Evolutionary conservation across 495 filamentous ascomycete species (phyloP).

Genomic region (Penicillium subrubescens): DNA sequence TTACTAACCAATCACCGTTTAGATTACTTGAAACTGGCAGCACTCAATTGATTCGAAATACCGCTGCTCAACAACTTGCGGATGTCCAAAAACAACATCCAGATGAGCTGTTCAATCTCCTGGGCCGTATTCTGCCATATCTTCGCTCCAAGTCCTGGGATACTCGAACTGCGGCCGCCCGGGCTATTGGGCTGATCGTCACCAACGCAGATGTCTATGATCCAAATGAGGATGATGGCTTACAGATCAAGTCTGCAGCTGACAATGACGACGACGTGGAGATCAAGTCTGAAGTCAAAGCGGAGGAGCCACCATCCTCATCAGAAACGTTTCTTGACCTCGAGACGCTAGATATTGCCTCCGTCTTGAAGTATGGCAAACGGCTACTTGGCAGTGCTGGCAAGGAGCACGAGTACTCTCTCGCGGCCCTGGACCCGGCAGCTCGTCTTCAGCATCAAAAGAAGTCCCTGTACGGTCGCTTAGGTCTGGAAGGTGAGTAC

Average conservation of each 20-base stretch:
- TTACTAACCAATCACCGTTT: constrained; percentile 34
- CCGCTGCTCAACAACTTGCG: constrained; percentile 91
- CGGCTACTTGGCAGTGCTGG: constrained; percentile 78
- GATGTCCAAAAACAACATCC: constrained; percentile 98
- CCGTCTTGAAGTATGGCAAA: constrained; percentile 79
- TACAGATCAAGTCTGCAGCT: constrained; percentile 55
- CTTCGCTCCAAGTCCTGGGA: constrained; percentile 94
- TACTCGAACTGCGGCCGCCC: constrained; percentile 85
- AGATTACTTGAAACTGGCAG: constrained; percentile 96
- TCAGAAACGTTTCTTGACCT: constrained; percentile 65
- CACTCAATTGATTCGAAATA: constrained; percentile 91
- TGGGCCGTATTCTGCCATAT: constrained; percentile 94
- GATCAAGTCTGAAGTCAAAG: constrained; percentile 48
- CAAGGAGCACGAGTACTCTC: constrained; percentile 78
- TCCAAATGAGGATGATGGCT: constrained; percentile 71
- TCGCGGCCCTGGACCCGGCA: constrained; percentile 79
- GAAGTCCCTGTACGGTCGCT: constrained; percentile 76
- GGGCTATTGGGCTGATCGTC: constrained; percentile 89
- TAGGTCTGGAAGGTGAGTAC: constrained; percentile 84
- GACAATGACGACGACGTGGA: constrained; percentile 48
- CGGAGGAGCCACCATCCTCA: constrained; percentile 28
- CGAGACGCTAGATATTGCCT: constrained; percentile 72
- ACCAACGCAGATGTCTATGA: constrained; percentile 86
- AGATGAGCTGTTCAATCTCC: constrained; percentile 92
- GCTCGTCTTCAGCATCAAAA: constrained; percentile 82